Evolutionary conservation across 1,284 basidiomycete species (phyloP).

Genomic region (Fomitopsis schrenkii): DNA sequence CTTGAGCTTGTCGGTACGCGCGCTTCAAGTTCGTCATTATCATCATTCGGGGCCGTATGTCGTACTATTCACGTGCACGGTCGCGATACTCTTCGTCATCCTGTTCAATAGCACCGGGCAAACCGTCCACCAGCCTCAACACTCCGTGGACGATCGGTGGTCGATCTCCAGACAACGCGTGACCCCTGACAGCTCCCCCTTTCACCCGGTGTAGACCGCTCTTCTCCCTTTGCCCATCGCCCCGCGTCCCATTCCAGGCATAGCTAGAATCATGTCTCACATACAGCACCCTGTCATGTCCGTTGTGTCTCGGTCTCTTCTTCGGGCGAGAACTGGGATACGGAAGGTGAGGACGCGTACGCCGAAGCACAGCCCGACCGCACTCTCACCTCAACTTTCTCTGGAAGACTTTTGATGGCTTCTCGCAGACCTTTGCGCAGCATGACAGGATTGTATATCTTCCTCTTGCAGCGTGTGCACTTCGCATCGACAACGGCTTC

Average conservation of each 20-base stretch:
- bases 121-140: too few relatives aligned
- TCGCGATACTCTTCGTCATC: neutral
- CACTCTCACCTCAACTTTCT: conserved; percentile 13
- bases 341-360: neutral
- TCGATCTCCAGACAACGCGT: too few relatives aligned
- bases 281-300: neutral
- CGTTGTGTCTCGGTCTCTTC: neutral
- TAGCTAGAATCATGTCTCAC: neutral
- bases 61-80: neutral
- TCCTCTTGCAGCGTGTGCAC: conserved; percentile 13
- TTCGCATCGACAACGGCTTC: conserved; percentile 6
- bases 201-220: too few relatives aligned
- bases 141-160: too few relatives aligned
- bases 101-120: neutral
- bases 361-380: neutral
- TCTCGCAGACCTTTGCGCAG: conserved; percentile 11
- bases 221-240: neutral
- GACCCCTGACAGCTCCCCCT: too few relatives aligned
- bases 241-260: neutral
- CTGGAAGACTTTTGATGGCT: conserved; percentile 13
- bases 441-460: conserved; percentile 13
- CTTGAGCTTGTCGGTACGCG: neutral
- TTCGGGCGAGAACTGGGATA: neutral
- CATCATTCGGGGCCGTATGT: neutral
- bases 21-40: neutral